Evolutionary conservation across 768 basidiomycete species (phyloP), one percentile per base, ranked within the genome.

Genomic region (Glaciozyma antarctica): DNA sequence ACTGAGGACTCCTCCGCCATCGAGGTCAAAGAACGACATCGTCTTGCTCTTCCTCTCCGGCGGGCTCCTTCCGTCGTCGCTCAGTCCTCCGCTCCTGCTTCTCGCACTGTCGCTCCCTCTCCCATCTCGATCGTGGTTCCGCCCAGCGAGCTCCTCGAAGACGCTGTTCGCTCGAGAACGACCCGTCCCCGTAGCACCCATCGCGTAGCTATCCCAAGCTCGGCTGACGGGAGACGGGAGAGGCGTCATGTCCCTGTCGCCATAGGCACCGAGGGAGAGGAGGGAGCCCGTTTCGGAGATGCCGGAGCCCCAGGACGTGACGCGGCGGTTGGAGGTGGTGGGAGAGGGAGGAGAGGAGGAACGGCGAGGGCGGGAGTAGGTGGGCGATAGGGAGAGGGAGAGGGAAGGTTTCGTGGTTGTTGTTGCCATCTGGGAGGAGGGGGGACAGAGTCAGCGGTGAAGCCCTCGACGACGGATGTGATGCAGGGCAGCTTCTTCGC

Each of bases 1-100:
- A 0, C 45, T 51, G 19, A 69, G 49, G 0, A 63, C 58, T 16
- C 56, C 13, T 22, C 41, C 13, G 58, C n/a, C 44, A 16, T 49
- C 56, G 34, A 64, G 55, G 26, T 65, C 68, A 52, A 70, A 70
- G 56, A 70, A 70, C 8, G 65, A 66, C 19, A 62, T 55, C 16
- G 68, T 70, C 58, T 70, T 70, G 55, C 60, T 64, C 24, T 60
- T 47, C 24, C 26, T 5, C 13, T 16, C 12, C 64, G 68, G 24
- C 26, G 21, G 10, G n/a, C 26, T 1, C 64, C 44, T 16, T 30
- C 60, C 26, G 9, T 41, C n/a, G 21, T 53, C 52, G 19, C 26
- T 26, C 21, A 22, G 19, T 21, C 45, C 53, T n/a, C 24, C 49
- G 19, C 26, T 13, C 51, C 34, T 10, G 44, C 53, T 30, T 28